Conservation (phyloP, 2,329 filamentous ascomycete genomes). For the Nannizziopsis arthrosporioides region DNA sequence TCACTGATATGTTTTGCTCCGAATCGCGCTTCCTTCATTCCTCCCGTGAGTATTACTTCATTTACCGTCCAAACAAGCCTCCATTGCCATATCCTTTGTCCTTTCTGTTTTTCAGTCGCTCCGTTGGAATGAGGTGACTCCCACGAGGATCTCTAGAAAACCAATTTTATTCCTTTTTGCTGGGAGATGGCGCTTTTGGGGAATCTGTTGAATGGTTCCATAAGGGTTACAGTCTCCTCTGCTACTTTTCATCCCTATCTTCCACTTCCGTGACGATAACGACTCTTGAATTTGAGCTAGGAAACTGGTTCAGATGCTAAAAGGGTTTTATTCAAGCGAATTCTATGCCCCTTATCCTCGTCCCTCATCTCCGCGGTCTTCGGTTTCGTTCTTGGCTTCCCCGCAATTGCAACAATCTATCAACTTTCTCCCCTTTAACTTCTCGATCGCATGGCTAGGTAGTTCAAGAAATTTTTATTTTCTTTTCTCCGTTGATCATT, state of each 20-base stretch:
- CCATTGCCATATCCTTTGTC: constrained; percentile 7
- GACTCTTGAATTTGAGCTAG: not conserved
- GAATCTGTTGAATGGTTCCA: not conserved
- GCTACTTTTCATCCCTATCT: not conserved
- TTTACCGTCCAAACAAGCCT: constrained; percentile 5
- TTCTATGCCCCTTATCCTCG: not conserved
- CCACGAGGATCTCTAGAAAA: constrained; percentile 7
- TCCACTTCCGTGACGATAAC: no score
- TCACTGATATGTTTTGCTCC: constrained; percentile 1
- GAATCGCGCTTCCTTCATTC: constrained; percentile 2
- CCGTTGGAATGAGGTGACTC: not conserved
- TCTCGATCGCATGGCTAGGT: no score
- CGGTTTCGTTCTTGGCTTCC: not conserved
- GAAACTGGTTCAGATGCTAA: constrained; percentile 2
- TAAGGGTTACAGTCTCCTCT: not conserved
- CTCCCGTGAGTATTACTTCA: constrained; percentile 11
- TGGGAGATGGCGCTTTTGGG: not conserved
- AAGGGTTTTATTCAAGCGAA: not conserved
- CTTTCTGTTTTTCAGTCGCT: constrained; percentile 9
- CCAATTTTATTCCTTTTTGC: constrained; percentile 3
- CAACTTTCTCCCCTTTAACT: no score
- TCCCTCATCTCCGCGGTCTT: not conserved
- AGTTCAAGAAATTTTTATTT: no score
- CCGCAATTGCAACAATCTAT: no score
- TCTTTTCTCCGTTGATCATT: not conserved